Percentiles rank a stretch among this genome's conserved stretches.
These are phyloP conservation scores for Paraleonurus japonicus DNA, from an alignment of 257 asterid species.

Conservation along the genomic window DNA sequence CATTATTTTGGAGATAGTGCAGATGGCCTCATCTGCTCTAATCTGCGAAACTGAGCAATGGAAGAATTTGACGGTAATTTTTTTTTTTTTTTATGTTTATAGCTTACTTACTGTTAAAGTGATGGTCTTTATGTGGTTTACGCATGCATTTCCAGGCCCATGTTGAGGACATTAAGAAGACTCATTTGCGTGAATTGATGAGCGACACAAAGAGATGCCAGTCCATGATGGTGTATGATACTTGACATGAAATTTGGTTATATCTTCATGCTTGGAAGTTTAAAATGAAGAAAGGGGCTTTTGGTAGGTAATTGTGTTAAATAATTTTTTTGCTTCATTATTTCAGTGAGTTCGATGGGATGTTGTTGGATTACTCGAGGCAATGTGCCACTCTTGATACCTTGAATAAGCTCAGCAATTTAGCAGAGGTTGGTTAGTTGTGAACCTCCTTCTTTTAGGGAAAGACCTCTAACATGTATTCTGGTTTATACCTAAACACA, in stretches of 20 bases:
- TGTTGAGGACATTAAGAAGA: constrained; percentile 74
- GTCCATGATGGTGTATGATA: constrained; percentile 80
- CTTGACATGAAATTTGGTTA: neutral
- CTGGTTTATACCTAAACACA: neutral
- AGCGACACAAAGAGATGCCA: constrained; percentile 65
- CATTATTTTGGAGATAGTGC: constrained; percentile 27
- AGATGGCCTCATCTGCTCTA: constrained; percentile 74
- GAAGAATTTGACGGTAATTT: constrained; percentile 77
- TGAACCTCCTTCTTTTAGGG: constrained; percentile 7
- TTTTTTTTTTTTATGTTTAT: neutral
- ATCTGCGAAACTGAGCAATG: constrained; percentile 69
- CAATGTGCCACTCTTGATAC: constrained; percentile 79
- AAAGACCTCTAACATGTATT: neutral
- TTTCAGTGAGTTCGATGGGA: constrained; percentile 76
- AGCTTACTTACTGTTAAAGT: neutral
- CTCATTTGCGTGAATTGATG: constrained; percentile 89
- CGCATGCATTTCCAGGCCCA: constrained; percentile 59
- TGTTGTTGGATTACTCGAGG: constrained; percentile 85
- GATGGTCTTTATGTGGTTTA: constrained; percentile 23
- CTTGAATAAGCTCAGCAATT: constrained; percentile 53
- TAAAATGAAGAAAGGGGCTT: constrained; percentile 8
- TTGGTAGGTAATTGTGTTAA: constrained; percentile 4
- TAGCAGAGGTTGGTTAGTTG: constrained; percentile 70
- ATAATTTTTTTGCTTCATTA: constrained; percentile 1
- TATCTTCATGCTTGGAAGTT: neutral